Evolutionary conservation across 176 grass and related monocot species (phyloP).

Genomic region (Pontederia paniculata): DNA sequence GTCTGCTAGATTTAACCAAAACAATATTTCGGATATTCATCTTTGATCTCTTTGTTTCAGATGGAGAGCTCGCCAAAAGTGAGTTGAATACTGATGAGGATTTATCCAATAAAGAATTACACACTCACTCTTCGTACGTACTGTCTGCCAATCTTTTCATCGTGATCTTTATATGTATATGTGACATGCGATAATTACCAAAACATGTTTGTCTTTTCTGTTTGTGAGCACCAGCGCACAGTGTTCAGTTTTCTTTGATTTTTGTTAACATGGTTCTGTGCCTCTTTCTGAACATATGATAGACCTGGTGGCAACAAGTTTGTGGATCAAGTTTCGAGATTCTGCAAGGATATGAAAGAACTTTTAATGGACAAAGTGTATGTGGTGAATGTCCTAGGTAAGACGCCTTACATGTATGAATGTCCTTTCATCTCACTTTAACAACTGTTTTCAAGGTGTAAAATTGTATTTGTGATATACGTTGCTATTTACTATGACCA

Average conservation of each 20-base stretch:
- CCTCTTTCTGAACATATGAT: neutral
- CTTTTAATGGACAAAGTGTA: slow-evolving; percentile 66
- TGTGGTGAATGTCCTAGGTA: slow-evolving; percentile 76
- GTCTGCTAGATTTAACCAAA: no score
- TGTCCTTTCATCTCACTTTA: no score
- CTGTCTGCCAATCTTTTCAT: neutral
- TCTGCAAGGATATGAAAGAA: slow-evolving; percentile 78
- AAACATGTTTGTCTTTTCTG: no score
- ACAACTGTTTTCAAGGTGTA: no score
- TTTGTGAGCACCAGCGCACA: no score
- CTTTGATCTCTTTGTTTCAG: slow-evolving; percentile 26
- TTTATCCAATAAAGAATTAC: slow-evolving; percentile 22
- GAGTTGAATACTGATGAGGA: slow-evolving; percentile 17
- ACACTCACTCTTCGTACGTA: slow-evolving; percentile 8
- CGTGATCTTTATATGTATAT: neutral
- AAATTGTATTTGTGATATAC: no score
- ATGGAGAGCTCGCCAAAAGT: slow-evolving; percentile 32
- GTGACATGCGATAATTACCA: no score
- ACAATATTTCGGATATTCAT: no score
- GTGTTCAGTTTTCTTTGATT: no score
- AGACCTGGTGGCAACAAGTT: slow-evolving; percentile 19
- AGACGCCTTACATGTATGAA: neutral
- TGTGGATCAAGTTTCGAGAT: slow-evolving; percentile 37
- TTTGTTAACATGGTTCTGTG: neutral
- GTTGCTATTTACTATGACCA: neutral